These are phyloP conservation scores for Blastomyces parvus DNA, from an alignment of 2,329 filamentous ascomycete species.

Conservation along the genomic window DNA sequence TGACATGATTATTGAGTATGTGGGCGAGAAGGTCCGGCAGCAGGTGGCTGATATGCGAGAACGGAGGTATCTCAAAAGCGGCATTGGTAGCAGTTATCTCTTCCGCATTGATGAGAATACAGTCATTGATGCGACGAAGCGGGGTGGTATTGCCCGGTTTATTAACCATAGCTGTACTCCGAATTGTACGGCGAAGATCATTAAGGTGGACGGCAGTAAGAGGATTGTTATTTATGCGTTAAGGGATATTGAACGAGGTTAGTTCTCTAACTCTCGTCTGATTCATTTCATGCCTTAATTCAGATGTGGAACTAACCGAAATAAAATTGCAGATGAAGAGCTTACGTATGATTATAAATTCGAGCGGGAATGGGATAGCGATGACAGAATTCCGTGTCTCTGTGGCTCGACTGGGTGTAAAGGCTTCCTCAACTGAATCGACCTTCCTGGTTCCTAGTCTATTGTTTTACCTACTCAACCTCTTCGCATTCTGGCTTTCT, in stretches of 20 bases:
- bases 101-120: slow-evolving; percentile 98
- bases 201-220: slow-evolving; percentile 96
- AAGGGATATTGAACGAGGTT: slow-evolving; percentile 89
- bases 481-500: neutral
- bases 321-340: slow-evolving; percentile 66
- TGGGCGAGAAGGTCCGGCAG: slow-evolving; percentile 93
- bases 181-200: slow-evolving; percentile 98
- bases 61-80: slow-evolving; percentile 83
- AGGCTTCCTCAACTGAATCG: slow-evolving; percentile 81
- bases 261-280: slow-evolving; percentile 34
- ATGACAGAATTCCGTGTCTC: slow-evolving; percentile 92
- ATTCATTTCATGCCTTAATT: neutral
- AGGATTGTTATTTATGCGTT: slow-evolving; percentile 98
- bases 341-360: slow-evolving; percentile 99
- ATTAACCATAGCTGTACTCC: slow-evolving; percentile 98
- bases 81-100: slow-evolving; percentile 92
- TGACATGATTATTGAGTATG: slow-evolving; percentile 99
- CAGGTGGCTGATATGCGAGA: slow-evolving; percentile 96
- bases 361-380: slow-evolving; percentile 88
- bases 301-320: neutral
- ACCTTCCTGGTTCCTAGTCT: neutral
- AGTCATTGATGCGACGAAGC: slow-evolving; percentile 96
- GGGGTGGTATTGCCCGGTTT: slow-evolving; percentile 93
- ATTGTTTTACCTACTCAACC: neutral
- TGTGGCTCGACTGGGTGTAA: slow-evolving; percentile 95